phyloP scores from a whole-genome alignment of 345 rosid genomes.

The Odontarrhena argentea region DNA sequence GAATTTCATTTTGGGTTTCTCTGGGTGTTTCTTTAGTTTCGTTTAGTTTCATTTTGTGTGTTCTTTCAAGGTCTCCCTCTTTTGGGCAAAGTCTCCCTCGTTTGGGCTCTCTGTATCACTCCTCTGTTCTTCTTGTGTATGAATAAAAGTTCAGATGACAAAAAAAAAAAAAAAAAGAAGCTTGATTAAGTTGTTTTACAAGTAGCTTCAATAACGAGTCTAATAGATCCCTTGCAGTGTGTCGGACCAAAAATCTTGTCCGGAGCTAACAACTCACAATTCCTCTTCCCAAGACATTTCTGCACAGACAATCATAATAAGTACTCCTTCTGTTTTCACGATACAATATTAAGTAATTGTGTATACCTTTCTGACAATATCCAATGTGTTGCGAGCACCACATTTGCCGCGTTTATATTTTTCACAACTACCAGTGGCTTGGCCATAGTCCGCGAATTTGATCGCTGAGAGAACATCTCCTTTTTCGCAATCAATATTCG shows the following conservation, averaged over 20 bases:
- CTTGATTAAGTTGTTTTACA: background rate
- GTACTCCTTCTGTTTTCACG: background rate
- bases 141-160: no score
- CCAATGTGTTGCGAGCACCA: slow-evolving; percentile 2
- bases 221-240: slow-evolving; percentile 4
- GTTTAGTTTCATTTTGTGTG: no score
- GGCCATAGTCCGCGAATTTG: slow-evolving; percentile 12
- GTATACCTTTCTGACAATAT: background rate
- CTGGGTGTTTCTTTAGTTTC: no score
- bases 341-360: background rate
- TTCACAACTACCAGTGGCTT: slow-evolving; percentile 8
- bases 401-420: slow-evolving; percentile 9
- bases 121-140: no score
- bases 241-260: slow-evolving; percentile 15
- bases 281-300: slow-evolving; percentile 11
- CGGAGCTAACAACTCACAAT: background rate
- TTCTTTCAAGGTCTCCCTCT: no score
- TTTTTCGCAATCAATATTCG: background rate
- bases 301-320: background rate
- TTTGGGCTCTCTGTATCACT: no score
- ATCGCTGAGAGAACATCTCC: slow-evolving; percentile 6
- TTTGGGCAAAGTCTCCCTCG: no score
- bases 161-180: no score
- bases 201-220: slow-evolving; percentile 19
- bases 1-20: no score